These are phyloP conservation scores for Aspergillus baeticus DNA, from an alignment of 495 filamentous ascomycete species.

Conservation along the genomic window DNA sequence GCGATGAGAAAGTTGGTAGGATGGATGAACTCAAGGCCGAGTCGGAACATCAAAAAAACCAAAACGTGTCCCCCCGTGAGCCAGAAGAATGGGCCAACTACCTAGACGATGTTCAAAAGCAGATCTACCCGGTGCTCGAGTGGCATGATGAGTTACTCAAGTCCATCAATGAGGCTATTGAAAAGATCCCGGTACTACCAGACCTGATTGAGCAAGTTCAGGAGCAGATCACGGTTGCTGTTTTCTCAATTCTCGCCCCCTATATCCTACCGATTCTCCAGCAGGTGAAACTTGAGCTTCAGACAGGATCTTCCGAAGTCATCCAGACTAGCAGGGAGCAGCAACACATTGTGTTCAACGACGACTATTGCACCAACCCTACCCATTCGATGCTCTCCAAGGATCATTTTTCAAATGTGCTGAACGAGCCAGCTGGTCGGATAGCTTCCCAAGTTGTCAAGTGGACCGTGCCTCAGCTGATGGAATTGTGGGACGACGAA, in stretches of 20 bases:
- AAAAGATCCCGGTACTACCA: slow-evolving; percentile 76
- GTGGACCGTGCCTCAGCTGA: slow-evolving; percentile 83
- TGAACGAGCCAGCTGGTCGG: slow-evolving; percentile 86
- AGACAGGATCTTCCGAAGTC: slow-evolving; percentile 79
- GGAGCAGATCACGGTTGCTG: slow-evolving; percentile 77
- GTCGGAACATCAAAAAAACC: slow-evolving; percentile 52
- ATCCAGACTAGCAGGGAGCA: slow-evolving; percentile 76
- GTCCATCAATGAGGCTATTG: slow-evolving; percentile 69
- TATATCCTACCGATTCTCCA: slow-evolving; percentile 81
- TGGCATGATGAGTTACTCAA: slow-evolving; percentile 87
- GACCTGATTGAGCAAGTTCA: slow-evolving; percentile 77
- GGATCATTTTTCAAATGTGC: slow-evolving; percentile 84
- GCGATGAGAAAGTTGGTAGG: slow-evolving; percentile 60
- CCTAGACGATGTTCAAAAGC: slow-evolving; percentile 61
- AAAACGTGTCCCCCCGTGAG: slow-evolving; percentile 65
- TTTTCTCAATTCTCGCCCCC: slow-evolving; percentile 81
- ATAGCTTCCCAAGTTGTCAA: slow-evolving; percentile 73
- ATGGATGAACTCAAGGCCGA: slow-evolving; percentile 66
- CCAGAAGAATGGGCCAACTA: slow-evolving; percentile 74
- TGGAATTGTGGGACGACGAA: slow-evolving; percentile 82
- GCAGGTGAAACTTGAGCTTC: slow-evolving; percentile 80
- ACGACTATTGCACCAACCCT: slow-evolving; percentile 71
- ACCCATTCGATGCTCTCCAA: slow-evolving; percentile 97
- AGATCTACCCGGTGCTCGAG: slow-evolving; percentile 82
- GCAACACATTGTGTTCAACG: slow-evolving; percentile 82